Evolutionary conservation across 441 rosid species (phyloP), one percentile per base, ranked within the genome.

Genomic region (Gossypium schwendimanii): DNA sequence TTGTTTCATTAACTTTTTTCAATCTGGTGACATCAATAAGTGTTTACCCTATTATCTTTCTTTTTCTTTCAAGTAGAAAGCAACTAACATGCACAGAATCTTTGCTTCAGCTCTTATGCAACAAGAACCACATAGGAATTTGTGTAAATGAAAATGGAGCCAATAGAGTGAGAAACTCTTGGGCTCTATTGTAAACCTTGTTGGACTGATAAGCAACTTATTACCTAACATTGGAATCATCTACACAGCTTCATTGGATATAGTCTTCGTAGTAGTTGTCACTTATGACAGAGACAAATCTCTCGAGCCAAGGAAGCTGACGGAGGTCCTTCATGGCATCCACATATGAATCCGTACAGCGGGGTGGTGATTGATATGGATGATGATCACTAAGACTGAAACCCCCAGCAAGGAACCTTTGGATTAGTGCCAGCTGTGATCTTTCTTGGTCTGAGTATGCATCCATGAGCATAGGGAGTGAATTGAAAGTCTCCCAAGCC

Each of bases 241-340:
- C 70, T 73, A 36, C 47, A 45, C 62, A 6, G 62, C 54, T 75
- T 86, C 85, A 86, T 68, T 87, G 92, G 78, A 81, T 76, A 68
- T 80, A 91, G 65, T 92, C 97, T 74, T 94, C 97, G 9, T 94
- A 89, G 77, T 86, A 94, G 83, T 83, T 87, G 81, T 94, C 98
- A 55, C 97, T 91, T 71, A 94, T 94, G 71, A 92, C 96, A 9
- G 99, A 91, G 78, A 91, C 97, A 59, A 94, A 94, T 76, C 97
- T 91, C 86, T 91, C 97, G 8, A 94, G 98, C 99, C 99, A 94
- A 55, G 99, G 99, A 72, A 94, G 94, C 75, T 90, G 97, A 77
- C 82, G 97, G 75, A 94, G 89, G 86, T 94, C 99, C 82, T 94
- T 92, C 83, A 92, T 89, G 17, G 91, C 91, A 81, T 92, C 97